A percentile compares a stretch with the other conserved stretches of the same genome.
Conservation (phyloP, 257 asterid species). For the Primulina eburnea region DNA sequence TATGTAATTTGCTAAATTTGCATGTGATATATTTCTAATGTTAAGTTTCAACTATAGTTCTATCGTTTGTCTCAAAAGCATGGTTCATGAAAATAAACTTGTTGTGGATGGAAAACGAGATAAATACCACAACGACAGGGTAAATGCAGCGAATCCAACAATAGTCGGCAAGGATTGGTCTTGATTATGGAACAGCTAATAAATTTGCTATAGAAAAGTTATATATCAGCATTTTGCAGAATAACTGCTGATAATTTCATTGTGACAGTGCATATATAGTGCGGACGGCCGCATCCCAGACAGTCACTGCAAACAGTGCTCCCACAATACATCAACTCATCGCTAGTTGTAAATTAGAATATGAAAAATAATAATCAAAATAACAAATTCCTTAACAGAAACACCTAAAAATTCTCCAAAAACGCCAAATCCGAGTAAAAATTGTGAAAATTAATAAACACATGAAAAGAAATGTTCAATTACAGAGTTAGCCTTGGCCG, state of each 20-base stretch:
- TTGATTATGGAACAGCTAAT: background rate
- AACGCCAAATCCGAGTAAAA: conserved; percentile 24
- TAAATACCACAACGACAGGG: background rate
- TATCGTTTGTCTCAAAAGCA: background rate
- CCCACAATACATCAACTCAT: background rate
- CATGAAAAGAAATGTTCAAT: background rate
- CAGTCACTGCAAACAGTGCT: background rate
- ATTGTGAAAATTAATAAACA: background rate
- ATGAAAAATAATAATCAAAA: background rate
- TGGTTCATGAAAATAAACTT: background rate
- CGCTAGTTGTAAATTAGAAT: background rate
- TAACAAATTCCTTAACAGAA: background rate
- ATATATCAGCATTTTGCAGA: background rate
- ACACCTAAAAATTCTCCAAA: background rate
- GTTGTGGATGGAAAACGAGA: background rate
- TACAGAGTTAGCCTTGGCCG: conserved; percentile 55
- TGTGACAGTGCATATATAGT: too few species aligned
- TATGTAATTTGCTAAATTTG: too few species aligned
- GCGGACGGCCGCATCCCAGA: background rate
- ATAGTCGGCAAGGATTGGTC: background rate
- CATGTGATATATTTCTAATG: background rate
- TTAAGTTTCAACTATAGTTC: background rate
- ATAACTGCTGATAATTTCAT: background rate
- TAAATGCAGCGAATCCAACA: background rate
- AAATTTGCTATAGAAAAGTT: background rate